phyloP scores from a whole-genome alignment of 2,329 filamentous ascomycete genomes.

The Claviceps digitariae region DNA sequence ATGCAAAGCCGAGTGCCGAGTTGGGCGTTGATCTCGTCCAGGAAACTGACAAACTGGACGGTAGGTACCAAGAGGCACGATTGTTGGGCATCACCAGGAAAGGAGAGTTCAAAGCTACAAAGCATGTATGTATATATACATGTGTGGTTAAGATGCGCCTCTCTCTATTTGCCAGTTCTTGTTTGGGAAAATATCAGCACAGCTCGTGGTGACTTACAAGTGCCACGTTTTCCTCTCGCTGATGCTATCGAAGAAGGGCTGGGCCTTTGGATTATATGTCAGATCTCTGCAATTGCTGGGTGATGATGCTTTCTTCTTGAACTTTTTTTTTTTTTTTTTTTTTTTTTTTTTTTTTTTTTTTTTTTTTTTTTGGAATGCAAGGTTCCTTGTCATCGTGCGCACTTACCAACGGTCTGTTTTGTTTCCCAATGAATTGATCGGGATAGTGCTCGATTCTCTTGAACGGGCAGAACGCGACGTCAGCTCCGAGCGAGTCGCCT shows the following conservation, averaged over 20 bases:
- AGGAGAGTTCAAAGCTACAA: slow-evolving; percentile 52
- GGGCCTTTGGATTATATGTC: slow-evolving; percentile 17
- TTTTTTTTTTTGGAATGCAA: too few relatives aligned
- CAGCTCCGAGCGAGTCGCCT: slow-evolving; percentile 13
- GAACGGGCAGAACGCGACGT: slow-evolving; percentile 34
- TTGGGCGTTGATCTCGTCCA: slow-evolving; percentile 50
- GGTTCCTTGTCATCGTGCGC: background rate
- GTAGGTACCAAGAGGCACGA: slow-evolving; percentile 56
- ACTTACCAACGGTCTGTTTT: slow-evolving; percentile 33
- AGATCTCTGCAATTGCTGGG: background rate
- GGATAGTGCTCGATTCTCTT: slow-evolving; percentile 43
- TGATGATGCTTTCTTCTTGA: too few relatives aligned
- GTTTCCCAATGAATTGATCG: slow-evolving; percentile 41
- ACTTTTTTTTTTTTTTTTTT: background rate
- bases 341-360: too few relatives aligned
- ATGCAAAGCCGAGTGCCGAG: slow-evolving; percentile 42
- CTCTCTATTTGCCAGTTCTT: background rate
- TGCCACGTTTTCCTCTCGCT: slow-evolving; percentile 56
- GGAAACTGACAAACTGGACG: slow-evolving; percentile 48
- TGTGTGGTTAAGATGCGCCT: background rate
- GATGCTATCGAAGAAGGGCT: slow-evolving; percentile 42
- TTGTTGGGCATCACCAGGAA: slow-evolving; percentile 31
- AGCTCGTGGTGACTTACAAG: slow-evolving; percentile 40
- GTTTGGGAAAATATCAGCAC: background rate
- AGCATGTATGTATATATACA: background rate